A percentile compares a stretch with the other conserved stretches of the same genome.
Conservation (phyloP, 169 alveolate genomes). For the Blepharisma undulans region DNA sequence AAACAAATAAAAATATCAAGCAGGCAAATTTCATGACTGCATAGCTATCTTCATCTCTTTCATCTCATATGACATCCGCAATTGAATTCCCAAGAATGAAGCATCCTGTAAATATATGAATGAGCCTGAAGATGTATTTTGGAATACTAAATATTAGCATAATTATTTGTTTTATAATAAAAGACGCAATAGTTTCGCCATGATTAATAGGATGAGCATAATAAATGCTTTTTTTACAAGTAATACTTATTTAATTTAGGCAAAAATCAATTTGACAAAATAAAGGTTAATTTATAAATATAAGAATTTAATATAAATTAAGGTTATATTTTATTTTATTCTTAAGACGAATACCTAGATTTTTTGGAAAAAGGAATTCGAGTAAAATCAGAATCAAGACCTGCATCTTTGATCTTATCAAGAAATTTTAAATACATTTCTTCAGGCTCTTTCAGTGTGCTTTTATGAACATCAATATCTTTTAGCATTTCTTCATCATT, state of each 20-base stretch:
- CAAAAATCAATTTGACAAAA: no score
- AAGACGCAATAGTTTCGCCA: background rate
- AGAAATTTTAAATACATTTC: background rate
- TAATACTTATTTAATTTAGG: no score
- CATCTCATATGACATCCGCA: background rate
- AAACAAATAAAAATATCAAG: background rate
- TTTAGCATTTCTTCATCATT: background rate
- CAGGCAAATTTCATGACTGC: background rate
- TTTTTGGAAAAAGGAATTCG: no score
- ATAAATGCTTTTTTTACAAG: no score
- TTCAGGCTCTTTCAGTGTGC: background rate
- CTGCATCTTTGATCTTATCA: background rate
- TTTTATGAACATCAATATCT: background rate
- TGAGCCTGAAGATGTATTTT: background rate
- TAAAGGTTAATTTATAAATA: no score
- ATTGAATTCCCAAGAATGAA: background rate
- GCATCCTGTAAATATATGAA: background rate
- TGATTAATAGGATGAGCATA: no score
- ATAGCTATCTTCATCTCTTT: background rate
- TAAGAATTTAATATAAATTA: no score
- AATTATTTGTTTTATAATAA: background rate
- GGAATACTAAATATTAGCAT: background rate
- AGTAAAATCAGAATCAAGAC: background rate
- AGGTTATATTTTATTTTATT: no score
- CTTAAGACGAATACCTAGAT: no score